Conservation (phyloP, 805 yeast species). For the Clavispora vitiphila region DNA sequence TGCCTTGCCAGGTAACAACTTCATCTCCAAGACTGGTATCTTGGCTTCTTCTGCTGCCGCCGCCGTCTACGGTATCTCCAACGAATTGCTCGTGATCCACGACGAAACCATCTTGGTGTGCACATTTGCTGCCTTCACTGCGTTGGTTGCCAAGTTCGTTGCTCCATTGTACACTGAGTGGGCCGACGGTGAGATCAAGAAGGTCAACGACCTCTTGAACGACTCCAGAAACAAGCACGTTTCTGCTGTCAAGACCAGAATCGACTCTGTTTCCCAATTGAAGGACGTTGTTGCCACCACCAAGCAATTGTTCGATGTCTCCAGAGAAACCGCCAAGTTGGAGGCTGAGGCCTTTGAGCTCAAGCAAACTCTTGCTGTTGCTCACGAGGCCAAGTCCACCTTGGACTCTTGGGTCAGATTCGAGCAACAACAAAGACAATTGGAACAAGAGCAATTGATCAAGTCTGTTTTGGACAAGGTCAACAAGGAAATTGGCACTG, state of each 20-base stretch:
- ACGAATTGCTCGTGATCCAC: constrained; percentile 87
- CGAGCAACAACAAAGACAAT: constrained; percentile 93
- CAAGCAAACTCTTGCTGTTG: constrained; percentile 85
- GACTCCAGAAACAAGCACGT: constrained; percentile 88
- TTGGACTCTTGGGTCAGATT: constrained; percentile 99
- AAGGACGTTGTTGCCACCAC: constrained; percentile 91
- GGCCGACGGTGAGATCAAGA: constrained; percentile 82
- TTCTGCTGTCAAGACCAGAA: constrained; percentile 88
- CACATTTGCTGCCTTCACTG: constrained; percentile 74
- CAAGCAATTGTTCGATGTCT: constrained; percentile 84
- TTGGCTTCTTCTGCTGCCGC: constrained; percentile 95
- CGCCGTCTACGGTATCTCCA: constrained; percentile 87
- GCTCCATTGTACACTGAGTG: constrained; percentile 94
- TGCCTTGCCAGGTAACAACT: constrained; percentile 88
- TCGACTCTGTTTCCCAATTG: constrained; percentile 79
- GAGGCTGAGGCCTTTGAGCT: constrained; percentile 93
- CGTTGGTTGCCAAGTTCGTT: constrained; percentile 74
- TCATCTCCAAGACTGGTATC: constrained; percentile 88
- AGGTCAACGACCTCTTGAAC: constrained; percentile 77
- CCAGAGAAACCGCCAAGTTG: constrained; percentile 93
- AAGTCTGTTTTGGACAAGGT: constrained; percentile 83
- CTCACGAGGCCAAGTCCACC: constrained; percentile 87
- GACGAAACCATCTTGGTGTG: constrained; percentile 86
- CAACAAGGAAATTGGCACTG: constrained; percentile 73
- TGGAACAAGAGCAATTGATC: constrained; percentile 90